Conservation (phyloP, 352 stramenopile species). For the Thalassiosira livingstoniorum region DNA sequence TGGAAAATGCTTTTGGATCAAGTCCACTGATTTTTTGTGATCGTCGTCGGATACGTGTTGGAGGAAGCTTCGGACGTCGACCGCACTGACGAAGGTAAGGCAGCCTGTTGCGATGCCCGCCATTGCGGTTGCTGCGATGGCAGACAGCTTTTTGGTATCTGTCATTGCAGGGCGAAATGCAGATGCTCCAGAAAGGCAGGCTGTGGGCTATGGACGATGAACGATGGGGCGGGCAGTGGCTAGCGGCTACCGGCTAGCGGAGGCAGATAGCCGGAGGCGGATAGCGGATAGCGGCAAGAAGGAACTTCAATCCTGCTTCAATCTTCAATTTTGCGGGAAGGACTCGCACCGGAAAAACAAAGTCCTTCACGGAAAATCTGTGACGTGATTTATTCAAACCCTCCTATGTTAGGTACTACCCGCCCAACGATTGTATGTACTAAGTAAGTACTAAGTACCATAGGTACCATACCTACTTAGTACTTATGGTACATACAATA, state of each 20-base stretch:
- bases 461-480: too few relatives aligned
- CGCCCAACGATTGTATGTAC: too few relatives aligned
- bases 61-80: conserved; percentile 19
- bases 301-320: too few relatives aligned
- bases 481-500: too few relatives aligned
- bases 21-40: neutral
- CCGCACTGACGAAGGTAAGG: conserved; percentile 14
- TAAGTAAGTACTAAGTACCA: too few relatives aligned
- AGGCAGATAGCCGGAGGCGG: neutral
- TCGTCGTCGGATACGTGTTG: too few relatives aligned
- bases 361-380: too few relatives aligned
- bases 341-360: too few relatives aligned
- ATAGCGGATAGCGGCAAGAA: too few relatives aligned
- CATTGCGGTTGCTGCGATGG: conserved; percentile 6
- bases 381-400: too few relatives aligned
- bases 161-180: neutral
- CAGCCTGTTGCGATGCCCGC: conserved; percentile 8
- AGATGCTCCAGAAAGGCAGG: neutral
- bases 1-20: conserved; percentile 20
- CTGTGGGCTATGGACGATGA: neutral
- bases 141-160: neutral
- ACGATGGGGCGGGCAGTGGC: neutral
- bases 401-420: too few relatives aligned
- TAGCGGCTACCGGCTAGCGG: neutral
- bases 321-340: too few relatives aligned